phyloP scores from a whole-genome alignment of 2,329 filamentous ascomycete species.

The Ceratocystis variospora region DNA sequence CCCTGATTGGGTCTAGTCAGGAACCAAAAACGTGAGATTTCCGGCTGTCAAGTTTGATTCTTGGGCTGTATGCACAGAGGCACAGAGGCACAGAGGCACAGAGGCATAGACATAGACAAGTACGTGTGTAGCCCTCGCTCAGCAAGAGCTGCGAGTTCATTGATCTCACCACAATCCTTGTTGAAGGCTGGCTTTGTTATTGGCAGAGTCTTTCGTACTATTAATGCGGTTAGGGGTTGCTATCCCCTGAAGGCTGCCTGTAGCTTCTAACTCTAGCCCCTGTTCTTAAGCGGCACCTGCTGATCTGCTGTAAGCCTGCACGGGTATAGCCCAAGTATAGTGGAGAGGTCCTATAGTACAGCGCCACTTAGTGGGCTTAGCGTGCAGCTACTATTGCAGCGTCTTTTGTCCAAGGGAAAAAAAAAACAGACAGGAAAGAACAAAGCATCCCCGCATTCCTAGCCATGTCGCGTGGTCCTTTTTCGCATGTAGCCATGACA shows the following conservation, averaged over 20 bases:
- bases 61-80: not conserved
- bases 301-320: not conserved
- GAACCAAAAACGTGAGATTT: constrained; percentile 3
- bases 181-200: too few species aligned
- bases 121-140: too few species aligned
- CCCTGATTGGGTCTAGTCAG: not conserved
- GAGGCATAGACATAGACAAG: too few species aligned
- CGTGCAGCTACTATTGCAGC: too few species aligned
- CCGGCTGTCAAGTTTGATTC: not conserved
- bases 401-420: too few species aligned
- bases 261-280: not conserved
- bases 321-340: not conserved
- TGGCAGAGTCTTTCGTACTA: not conserved
- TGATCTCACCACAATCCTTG: not conserved
- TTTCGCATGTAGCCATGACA: too few species aligned
- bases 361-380: too few species aligned
- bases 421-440: too few species aligned
- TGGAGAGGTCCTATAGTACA: not conserved
- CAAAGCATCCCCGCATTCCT: too few species aligned
- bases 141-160: not conserved
- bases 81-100: too few species aligned
- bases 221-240: not conserved
- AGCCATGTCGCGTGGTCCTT: too few species aligned
- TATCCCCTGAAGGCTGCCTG: not conserved
- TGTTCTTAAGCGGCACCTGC: not conserved